phyloP scores from a whole-genome alignment of 1,284 basidiomycete genomes.

The Macrocybe sp. region DNA sequence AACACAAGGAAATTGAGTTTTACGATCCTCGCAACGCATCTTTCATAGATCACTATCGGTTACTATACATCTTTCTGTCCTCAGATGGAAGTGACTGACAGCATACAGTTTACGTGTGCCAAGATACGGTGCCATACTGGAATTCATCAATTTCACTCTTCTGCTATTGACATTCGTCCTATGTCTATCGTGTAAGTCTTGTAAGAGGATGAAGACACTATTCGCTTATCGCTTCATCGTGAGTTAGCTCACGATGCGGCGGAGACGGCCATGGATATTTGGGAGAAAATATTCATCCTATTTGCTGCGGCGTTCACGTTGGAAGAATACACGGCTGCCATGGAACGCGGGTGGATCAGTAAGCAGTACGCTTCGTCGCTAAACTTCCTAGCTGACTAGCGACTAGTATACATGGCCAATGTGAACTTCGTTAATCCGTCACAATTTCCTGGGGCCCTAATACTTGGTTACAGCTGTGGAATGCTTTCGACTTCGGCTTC shows the following conservation, averaged over 20 bases:
- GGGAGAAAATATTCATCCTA: slow-evolving; percentile 71
- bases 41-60: slow-evolving; percentile 82
- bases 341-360: slow-evolving; percentile 85
- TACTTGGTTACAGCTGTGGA: slow-evolving; percentile 62
- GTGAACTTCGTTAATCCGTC: slow-evolving; percentile 28
- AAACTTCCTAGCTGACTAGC: neutral
- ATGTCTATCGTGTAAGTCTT: slow-evolving; percentile 59
- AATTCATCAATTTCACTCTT: slow-evolving; percentile 71
- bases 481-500: slow-evolving; percentile 80
- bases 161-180: slow-evolving; percentile 70
- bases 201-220: neutral
- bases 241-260: too few species aligned
- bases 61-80: slow-evolving; percentile 1
- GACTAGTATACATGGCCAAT: slow-evolving; percentile 76
- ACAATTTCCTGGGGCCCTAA: too few species aligned
- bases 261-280: slow-evolving; percentile 16
- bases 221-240: slow-evolving; percentile 4
- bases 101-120: slow-evolving; percentile 69
- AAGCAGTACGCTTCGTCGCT: slow-evolving; percentile 22
- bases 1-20: slow-evolving; percentile 67
- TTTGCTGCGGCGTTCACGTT: slow-evolving; percentile 75
- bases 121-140: slow-evolving; percentile 72
- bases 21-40: slow-evolving; percentile 72
- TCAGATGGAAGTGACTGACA: slow-evolving; percentile 1
- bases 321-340: slow-evolving; percentile 76